Base-by-base conservation (phyloP, 345 rosid species). In the Citrus medica region DNA sequence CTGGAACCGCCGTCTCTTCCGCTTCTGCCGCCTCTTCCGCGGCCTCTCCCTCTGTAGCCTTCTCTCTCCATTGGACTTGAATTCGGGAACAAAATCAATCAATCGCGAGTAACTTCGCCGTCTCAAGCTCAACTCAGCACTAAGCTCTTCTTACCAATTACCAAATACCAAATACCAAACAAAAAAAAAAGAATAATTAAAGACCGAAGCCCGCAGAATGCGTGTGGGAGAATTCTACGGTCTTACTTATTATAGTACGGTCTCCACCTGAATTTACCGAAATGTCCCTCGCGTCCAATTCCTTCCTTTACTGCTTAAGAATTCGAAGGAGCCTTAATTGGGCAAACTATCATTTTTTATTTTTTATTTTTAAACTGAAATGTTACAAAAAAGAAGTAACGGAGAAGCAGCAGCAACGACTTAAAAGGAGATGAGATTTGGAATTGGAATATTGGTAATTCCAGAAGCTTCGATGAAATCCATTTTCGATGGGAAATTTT, bases 41-140 rank as follows among this genome's bases (percentile, higher is more conserved):
- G 73, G 72, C 82, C 76, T 42, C 80, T 74, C 3, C 86, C 84
- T 53, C 86, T 64, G 24, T 65, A 71, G 12, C 79, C 85, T 35
- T 83, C 89, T 79, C 87, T 77, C 67, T 91, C 92, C 94, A 91
- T 90, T 69, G 84, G 85, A 80, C 67, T 24, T 24, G 70, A 32
- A 28, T 64, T 66, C 60, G 85, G 83, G 83, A 82, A 67, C 38
- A 71, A 67, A 53, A 53, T 19, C 21, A 4, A 53, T 19, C 0
- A 16, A 17, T 53, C 7, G 6, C 58, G 58, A 53, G 58, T 5
- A 3, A 25, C 33, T 5, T 9, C 5, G 24, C 10, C 14, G 0
- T 22, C 71, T n/a, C 32, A 30, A 30, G 32, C 32, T 30, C 71
- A n/a, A n/a, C 22, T n/a, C 9, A 42, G 55, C 30, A 25, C 30